Evolutionary conservation across 176 grass and related monocot genomes (phyloP).

Genomic region (Avena sativa): DNA sequence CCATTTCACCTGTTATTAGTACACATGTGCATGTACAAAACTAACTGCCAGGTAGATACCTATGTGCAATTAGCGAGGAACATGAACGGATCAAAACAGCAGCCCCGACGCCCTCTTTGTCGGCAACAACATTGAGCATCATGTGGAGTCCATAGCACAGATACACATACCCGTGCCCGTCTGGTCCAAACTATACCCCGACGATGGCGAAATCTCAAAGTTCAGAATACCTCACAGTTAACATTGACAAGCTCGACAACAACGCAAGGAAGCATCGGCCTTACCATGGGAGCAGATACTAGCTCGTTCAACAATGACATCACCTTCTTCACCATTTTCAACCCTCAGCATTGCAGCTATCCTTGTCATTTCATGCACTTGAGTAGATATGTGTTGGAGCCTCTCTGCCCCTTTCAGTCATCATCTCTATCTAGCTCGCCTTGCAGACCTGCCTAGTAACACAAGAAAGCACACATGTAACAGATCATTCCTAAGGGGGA

Average conservation of each 20-base stretch:
- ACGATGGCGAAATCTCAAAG: background rate
- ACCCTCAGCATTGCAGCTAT: too few relatives aligned
- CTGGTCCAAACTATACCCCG: constrained; percentile 74
- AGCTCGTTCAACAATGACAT: too few relatives aligned
- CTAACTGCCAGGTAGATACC: background rate
- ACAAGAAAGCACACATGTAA: too few relatives aligned
- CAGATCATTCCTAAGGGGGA: too few relatives aligned
- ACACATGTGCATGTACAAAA: background rate
- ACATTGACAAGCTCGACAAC: background rate
- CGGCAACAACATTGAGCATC: constrained; percentile 96
- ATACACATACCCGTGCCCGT: constrained; percentile 90
- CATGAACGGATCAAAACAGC: constrained; percentile 92
- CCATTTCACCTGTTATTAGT: background rate
- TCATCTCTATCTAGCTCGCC: too few relatives aligned
- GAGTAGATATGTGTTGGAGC: too few relatives aligned
- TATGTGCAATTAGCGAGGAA: background rate
- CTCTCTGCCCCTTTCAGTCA: too few relatives aligned
- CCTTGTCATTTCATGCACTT: too few relatives aligned
- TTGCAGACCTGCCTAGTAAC: too few relatives aligned
- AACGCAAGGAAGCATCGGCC: background rate
- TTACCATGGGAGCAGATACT: constrained; percentile 83
- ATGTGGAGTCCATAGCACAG: constrained; percentile 91
- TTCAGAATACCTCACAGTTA: background rate
- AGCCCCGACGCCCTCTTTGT: constrained; percentile 75
- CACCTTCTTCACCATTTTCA: too few relatives aligned